Evolutionary conservation across 352 stramenopile genomes (phyloP), one percentile per base, ranked within the genome.

Genomic region (Phytophthora idaei): DNA sequence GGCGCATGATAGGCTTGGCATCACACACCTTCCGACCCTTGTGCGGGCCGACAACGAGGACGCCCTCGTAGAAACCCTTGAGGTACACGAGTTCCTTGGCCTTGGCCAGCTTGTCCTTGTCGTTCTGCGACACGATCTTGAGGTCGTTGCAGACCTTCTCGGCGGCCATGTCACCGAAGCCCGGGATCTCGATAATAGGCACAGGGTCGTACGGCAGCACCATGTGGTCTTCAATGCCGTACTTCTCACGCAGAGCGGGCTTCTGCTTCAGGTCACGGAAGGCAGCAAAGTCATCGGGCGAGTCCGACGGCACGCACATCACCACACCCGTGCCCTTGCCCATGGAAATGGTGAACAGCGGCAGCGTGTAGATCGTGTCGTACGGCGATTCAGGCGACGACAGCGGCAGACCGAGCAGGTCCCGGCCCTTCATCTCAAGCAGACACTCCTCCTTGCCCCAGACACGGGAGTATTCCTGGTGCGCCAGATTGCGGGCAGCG

Each of bases 201-300:
- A 99, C 96, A n/a, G 99, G 93, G 31, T 99, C 97, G 74, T 93
- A 99, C 11, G 96, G 95, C 63, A 99, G 53, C 31, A 99, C 96
- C 97, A 99, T 99, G 70, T 99, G 92, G 66, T 98, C 97, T 31
- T 89, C 97, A 57, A 99, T 97, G 65, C 91, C 87, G 82, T 98
- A 99, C 89, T 99, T 99, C 55, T 98, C 95, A 57, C 97, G 94
- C 61, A 99, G 95, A 58, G 98, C 94, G 12, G 94, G 76, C 85
- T 99, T 99, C 54, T 99, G 94, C 86, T 99, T 98, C 42, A 99
- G 84, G 60, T 99, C 97, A 63, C 98, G 94, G n/a, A 99, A 88
- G 9, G 97, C 97, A 1, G 98, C 97, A 72, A 98, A 99, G 81
- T 99, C 98, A 86, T 99, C 98, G 3, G 98, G 98, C 12, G 98